Conservation (phyloP, 2,329 filamentous ascomycete species). For the Cercospora sp. region DNA sequence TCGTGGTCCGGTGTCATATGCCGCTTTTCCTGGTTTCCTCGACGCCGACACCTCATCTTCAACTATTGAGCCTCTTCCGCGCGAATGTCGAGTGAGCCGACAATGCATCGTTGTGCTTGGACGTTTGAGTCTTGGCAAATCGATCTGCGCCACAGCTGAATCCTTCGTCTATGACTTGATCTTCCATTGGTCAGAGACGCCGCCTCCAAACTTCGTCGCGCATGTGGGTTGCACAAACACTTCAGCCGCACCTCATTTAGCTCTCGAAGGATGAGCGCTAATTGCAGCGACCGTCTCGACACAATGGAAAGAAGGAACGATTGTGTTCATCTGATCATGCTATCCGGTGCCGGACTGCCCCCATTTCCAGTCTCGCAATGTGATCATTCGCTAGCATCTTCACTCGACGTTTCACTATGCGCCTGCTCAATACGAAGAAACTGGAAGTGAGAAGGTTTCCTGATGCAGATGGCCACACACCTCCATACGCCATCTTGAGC, state of each 20-base stretch:
- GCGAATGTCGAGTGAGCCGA: not conserved
- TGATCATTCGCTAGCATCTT: not conserved
- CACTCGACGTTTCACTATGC: conserved; percentile 9
- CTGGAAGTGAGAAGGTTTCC: conserved; percentile 10
- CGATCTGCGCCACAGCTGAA: not conserved
- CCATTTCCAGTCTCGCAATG: not conserved
- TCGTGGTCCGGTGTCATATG: not conserved
- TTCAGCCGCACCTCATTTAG: not conserved
- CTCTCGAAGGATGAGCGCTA: not conserved
- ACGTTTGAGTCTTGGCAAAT: not conserved
- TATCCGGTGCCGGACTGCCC: not conserved
- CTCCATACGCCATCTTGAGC: conserved; percentile 24
- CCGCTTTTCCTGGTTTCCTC: not conserved
- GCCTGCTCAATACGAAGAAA: conserved; percentile 5
- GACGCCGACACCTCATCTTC: not conserved
- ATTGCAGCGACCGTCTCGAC: not conserved
- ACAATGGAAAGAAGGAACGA: not conserved
- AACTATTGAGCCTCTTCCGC: not conserved
- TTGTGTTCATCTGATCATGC: not conserved
- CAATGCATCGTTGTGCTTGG: not conserved
- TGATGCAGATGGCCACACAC: conserved; percentile 8
- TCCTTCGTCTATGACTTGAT: not conserved
- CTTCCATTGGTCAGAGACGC: not conserved
- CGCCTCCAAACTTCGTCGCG: not conserved
- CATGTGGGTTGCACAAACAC: not conserved